A percentile compares a stretch with the other conserved stretches of the same genome.
Evolutionary conservation across 2,329 filamentous ascomycete genomes (phyloP).

Genomic region (Thelonectria rubi): DNA sequence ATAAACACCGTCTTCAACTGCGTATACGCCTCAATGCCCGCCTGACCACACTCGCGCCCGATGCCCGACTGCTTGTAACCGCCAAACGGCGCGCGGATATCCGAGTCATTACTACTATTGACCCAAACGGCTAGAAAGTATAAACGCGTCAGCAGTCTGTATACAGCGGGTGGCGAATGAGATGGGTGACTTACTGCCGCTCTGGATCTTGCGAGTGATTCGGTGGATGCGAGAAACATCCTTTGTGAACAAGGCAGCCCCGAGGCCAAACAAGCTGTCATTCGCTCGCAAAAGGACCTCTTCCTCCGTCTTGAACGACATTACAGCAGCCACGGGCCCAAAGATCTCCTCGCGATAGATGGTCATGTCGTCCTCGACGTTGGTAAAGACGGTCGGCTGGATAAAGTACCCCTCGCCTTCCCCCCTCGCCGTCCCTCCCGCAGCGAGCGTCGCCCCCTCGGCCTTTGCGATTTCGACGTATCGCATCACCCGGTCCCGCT

Average conservation of each 20-base stretch:
- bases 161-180: too few species aligned
- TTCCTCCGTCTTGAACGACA: not conserved
- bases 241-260: not conserved
- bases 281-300: not conserved
- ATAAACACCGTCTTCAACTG: not conserved
- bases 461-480: not conserved
- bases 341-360: constrained; percentile 1
- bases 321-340: not conserved
- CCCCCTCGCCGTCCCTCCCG: not conserved
- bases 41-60: not conserved
- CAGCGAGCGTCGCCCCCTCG: not conserved
- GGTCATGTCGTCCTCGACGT: not conserved
- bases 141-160: too few species aligned
- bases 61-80: constrained; percentile 3
- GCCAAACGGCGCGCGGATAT: not conserved
- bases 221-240: not conserved
- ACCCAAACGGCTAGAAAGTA: not conserved
- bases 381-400: not conserved
- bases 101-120: constrained; percentile 1
- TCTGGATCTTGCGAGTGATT: too few species aligned
- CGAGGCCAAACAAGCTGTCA: not conserved
- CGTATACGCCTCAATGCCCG: not conserved
- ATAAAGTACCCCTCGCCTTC: not conserved
- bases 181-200: too few species aligned
- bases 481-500: not conserved